Evolutionary conservation across 1,284 basidiomycete species (phyloP).

Genomic region (Athelia sp.): DNA sequence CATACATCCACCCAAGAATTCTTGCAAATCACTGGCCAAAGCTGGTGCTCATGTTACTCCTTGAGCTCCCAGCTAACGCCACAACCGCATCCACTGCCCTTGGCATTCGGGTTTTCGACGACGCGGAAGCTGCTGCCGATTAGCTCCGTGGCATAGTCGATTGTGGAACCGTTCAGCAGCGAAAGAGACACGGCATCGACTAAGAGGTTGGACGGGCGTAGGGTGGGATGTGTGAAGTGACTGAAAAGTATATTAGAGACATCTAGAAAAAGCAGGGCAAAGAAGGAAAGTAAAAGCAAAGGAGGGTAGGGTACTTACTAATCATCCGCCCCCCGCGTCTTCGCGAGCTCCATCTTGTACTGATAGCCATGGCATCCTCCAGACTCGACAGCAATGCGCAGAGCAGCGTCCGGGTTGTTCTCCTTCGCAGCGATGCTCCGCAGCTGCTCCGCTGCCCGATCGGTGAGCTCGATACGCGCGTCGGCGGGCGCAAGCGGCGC

Average conservation of each 20-base stretch:
- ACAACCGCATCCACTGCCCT: constrained; percentile 84
- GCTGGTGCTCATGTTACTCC: constrained; percentile 28
- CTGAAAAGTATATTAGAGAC: constrained; percentile 26
- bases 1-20: too few species aligned
- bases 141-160: constrained; percentile 88
- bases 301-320: constrained; percentile 55
- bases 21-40: too few species aligned
- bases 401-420: constrained; percentile 52
- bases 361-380: constrained; percentile 94
- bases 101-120: constrained; percentile 78
- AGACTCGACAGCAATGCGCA: constrained; percentile 80
- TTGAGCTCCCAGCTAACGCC: constrained; percentile 90
- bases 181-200: constrained; percentile 80
- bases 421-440: constrained; percentile 53
- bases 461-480: constrained; percentile 52
- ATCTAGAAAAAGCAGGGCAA: constrained; percentile 2
- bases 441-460: constrained; percentile 77
- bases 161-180: constrained; percentile 76
- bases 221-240: constrained; percentile 61
- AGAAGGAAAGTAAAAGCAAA: constrained; percentile 4
- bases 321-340: constrained; percentile 58
- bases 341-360: constrained; percentile 81
- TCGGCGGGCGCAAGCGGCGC: constrained; percentile 42
- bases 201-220: constrained; percentile 67
- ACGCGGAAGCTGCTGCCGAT: constrained; percentile 86